Base-by-base conservation (phyloP, 345 rosid genomes). In the Mercurialis annua region DNA sequence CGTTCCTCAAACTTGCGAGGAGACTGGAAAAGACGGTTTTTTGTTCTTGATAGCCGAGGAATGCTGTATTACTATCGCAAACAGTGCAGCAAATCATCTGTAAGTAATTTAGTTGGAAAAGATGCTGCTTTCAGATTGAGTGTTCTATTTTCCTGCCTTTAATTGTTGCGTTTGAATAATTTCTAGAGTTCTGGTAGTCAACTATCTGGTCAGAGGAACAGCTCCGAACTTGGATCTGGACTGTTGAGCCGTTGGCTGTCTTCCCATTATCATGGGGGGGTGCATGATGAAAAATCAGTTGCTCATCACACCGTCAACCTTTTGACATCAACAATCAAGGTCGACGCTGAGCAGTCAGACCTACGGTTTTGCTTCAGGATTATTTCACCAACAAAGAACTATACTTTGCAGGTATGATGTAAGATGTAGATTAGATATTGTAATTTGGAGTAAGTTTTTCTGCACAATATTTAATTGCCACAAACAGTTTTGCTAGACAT, bases 291-390 rank as follows among this genome's bases (percentile, higher is more conserved):
- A 78, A 92, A 95, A 80, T 84, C 99, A 65, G 98, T 87, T 72
- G 98, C 99, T 54, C 99, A 85, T 75, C 99, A 95, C 83, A 95
- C 99, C 1, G 99, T 95, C 77, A 95, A 95, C 86, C 85, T 95
- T 76, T 92, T 95, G 73, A 95, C 99, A 23, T 88, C 99, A n/a
- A 95, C 99, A 40, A 92, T 95, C 60, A 95, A 95, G 82, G 96
- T 85, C 30, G 97, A 95, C 64, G 94, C 97, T 54, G 99, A 95
- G 73, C 98, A 92, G 70, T 90, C 99, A 65, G 98, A 95, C 79
- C 84, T 95, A 70, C 88, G 98, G 78, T 95, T 95, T 81, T 95
- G 99, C 84, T 95, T 95, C 77, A 81, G 99, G 80, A 92, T 95
- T 69, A 95, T 95, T 81, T 95, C 99, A 71, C 99, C 99, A 38